Evolutionary conservation across 768 basidiomycete species (phyloP).

Genomic region (Mycena haematopus): DNA sequence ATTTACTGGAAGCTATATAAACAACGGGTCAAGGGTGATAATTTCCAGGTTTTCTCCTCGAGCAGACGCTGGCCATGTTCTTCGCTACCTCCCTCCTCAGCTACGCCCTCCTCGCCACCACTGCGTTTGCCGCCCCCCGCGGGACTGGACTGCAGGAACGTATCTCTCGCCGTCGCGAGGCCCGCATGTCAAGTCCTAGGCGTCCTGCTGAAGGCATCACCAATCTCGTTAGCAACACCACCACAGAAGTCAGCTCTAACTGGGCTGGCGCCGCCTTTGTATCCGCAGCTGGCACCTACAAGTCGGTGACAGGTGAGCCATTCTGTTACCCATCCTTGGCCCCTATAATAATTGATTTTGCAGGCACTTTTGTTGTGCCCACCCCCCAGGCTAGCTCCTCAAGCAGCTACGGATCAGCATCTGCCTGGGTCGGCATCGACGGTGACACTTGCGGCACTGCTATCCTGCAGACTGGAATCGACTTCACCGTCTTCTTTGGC

Average conservation of each 20-base stretch:
- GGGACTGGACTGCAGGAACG: constrained; percentile 6
- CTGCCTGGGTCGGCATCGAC: constrained; percentile 47
- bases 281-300: constrained; percentile 38
- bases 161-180: constrained; percentile 17
- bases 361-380: constrained; percentile 42
- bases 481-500: constrained; percentile 37
- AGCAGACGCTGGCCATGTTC: constrained; percentile 25
- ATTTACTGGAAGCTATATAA: constrained; percentile 7
- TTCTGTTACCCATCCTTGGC: background rate
- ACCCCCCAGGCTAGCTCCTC: constrained; percentile 36
- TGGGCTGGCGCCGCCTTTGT: constrained; percentile 44
- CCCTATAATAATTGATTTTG: background rate
- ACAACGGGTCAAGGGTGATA: background rate
- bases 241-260: constrained; percentile 39
- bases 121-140: constrained; percentile 15
- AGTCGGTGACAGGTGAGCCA: constrained; percentile 35
- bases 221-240: constrained; percentile 8
- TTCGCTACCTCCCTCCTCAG: constrained; percentile 23
- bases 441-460: constrained; percentile 43
- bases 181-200: constrained; percentile 5
- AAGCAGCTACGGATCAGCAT: constrained; percentile 35
- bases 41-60: constrained; percentile 21
- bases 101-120: constrained; percentile 25
- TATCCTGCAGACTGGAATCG: constrained; percentile 45
- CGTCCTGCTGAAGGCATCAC: background rate